Percentiles rank a stretch among this genome's conserved stretches.
These are phyloP conservation scores for Apostasia ramifera DNA, from an alignment of 106 monocot genomes.

Conservation along the genomic window DNA sequence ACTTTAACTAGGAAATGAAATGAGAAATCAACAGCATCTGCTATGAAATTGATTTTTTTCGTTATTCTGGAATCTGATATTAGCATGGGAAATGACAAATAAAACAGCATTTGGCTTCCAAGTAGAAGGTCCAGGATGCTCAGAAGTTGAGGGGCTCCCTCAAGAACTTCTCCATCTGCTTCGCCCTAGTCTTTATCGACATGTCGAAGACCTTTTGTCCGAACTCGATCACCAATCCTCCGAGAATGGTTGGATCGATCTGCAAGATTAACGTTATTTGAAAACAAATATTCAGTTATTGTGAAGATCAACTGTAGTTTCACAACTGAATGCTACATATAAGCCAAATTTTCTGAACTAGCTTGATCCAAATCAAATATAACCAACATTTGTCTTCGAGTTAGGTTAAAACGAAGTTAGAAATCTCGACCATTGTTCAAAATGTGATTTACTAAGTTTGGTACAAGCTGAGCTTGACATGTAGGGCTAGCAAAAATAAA, in stretches of 20 bases:
- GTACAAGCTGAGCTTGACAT: too few relatives aligned
- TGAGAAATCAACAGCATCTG: too few relatives aligned
- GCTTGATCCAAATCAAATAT: too few relatives aligned
- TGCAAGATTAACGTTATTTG: slow-evolving; percentile 9
- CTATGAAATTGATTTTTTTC: not conserved
- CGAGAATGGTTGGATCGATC: slow-evolving; percentile 59
- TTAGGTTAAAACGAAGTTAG: too few relatives aligned
- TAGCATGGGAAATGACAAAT: not conserved
- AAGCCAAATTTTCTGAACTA: too few relatives aligned
- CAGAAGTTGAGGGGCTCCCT: slow-evolving; percentile 36
- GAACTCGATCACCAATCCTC: slow-evolving; percentile 62
- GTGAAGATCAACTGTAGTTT: too few relatives aligned
- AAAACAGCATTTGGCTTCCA: not conserved
- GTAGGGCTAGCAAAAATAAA: too few relatives aligned
- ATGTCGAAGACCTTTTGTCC: slow-evolving; percentile 55
- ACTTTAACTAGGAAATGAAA: too few relatives aligned
- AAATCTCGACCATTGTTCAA: too few relatives aligned
- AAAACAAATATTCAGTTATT: not conserved
- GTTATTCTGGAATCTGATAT: not conserved
- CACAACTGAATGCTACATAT: too few relatives aligned
- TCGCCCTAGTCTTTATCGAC: slow-evolving; percentile 69
- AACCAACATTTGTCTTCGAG: too few relatives aligned
- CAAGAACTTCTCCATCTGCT: slow-evolving; percentile 65
- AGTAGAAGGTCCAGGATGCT: not conserved
- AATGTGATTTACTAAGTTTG: too few relatives aligned